These are phyloP conservation scores for Tillandsia fasciculata DNA, from an alignment of 176 grass and related monocot species.

Conservation along the genomic window DNA sequence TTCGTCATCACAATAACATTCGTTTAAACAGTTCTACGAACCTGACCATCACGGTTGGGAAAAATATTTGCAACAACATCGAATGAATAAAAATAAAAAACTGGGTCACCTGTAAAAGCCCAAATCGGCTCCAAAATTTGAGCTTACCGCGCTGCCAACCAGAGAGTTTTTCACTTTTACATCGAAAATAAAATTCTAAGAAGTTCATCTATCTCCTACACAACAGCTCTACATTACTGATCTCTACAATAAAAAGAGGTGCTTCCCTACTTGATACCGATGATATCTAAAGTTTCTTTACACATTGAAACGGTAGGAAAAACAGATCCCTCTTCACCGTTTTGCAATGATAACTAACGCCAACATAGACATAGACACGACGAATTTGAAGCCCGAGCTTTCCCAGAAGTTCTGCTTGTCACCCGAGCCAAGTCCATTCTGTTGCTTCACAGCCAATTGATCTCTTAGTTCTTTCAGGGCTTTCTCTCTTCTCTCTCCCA, in stretches of 20 bases:
- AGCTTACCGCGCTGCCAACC: no score
- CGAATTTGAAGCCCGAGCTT: conserved; percentile 65
- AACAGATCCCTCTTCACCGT: conserved; percentile 23
- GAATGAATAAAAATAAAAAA: no score
- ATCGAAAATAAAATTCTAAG: no score
- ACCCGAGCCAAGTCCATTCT: not conserved
- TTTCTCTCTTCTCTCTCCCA: conserved; percentile 79
- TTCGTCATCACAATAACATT: no score
- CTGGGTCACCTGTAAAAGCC: no score
- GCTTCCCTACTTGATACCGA: conserved; percentile 29
- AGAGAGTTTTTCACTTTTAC: no score
- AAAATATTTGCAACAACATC: no score
- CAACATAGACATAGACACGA: conserved; percentile 72
- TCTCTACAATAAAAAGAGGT: conserved; percentile 18
- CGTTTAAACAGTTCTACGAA: no score
- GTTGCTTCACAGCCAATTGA: conserved; percentile 50
- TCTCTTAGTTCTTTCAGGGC: conserved; percentile 81
- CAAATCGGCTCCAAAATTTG: no score
- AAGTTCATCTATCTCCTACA: no score
- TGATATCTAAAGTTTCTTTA: conserved; percentile 25
- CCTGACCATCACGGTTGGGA: no score
- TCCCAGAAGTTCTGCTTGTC: conserved; percentile 69
- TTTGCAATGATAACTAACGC: conserved; percentile 55
- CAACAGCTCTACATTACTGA: no score
- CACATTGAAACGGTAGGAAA: not conserved